Percentiles rank a stretch among this genome's conserved stretches.
Evolutionary conservation across 257 asterid species (phyloP).

Genomic region (Solanum dulcamara): DNA sequence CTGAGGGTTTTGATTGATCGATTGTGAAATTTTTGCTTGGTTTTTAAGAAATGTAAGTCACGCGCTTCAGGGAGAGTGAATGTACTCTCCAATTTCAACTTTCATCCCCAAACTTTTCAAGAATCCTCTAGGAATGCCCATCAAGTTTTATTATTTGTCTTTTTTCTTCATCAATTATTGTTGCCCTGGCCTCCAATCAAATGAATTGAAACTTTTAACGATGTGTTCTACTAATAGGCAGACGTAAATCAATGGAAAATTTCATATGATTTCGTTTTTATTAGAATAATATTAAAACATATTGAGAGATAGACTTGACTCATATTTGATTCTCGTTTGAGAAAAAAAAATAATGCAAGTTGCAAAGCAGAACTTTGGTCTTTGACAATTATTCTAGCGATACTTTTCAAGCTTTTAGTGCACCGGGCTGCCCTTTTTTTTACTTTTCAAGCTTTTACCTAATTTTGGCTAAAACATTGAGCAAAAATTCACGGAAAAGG

Average conservation of each 20-base stretch:
- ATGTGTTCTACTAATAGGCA: not conserved
- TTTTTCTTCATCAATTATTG: not conserved
- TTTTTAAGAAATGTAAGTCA: not conserved
- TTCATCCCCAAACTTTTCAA: not conserved
- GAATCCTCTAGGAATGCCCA: not conserved
- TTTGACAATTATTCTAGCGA: not conserved
- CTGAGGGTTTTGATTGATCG: constrained; percentile 1
- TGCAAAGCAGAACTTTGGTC: not conserved
- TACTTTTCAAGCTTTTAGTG: not conserved
- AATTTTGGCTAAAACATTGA: not conserved
- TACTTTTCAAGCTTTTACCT: not conserved
- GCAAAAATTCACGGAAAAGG: not conserved
- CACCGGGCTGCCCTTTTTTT: no score
- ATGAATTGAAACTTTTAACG: not conserved
- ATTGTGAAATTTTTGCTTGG: not conserved
- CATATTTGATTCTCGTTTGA: not conserved
- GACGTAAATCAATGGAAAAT: not conserved
- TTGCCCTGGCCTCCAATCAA: not conserved
- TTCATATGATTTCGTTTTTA: not conserved
- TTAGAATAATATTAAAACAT: not conserved
- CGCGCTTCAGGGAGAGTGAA: not conserved
- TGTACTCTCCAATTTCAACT: not conserved
- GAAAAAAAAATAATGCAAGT: not conserved
- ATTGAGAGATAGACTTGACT: not conserved
- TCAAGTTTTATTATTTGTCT: not conserved